Conservation (phyloP, 345 rosid species). For the Hibiscus syriacus region DNA sequence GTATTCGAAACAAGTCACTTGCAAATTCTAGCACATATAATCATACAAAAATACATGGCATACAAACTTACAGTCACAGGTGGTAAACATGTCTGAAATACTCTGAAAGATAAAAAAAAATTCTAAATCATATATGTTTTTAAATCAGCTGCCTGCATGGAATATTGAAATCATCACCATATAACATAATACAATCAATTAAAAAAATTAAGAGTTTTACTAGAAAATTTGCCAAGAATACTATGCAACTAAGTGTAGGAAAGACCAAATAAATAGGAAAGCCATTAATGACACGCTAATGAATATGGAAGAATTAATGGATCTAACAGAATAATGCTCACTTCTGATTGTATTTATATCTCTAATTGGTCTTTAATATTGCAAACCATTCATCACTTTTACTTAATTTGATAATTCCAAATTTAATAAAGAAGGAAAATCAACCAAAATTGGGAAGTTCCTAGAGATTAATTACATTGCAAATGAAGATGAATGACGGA, state of each 20-base stretch:
- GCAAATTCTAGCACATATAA: neutral
- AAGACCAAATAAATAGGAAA: neutral
- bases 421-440: neutral
- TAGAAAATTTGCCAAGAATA: neutral
- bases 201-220: too few species aligned
- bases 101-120: conserved; percentile 21
- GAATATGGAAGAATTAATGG: neutral
- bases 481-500: too few species aligned
- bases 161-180: conserved; percentile 9
- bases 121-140: conserved; percentile 17
- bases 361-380: neutral
- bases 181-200: conserved; percentile 4
- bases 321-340: neutral
- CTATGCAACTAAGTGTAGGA: neutral
- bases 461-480: too few species aligned
- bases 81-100: conserved; percentile 18
- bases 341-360: too few species aligned
- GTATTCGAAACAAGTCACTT: neutral
- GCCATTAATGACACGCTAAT: neutral
- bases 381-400: neutral
- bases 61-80: conserved; percentile 34
- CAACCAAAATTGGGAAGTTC: neutral
- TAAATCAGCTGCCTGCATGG: conserved; percentile 25
- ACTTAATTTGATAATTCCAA: neutral
- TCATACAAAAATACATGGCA: conserved; percentile 1